Percentiles rank a stretch among this genome's conserved stretches.
Evolutionary conservation across 2,329 filamentous ascomycete species (phyloP).

Genomic region (Fusarium zealandicum): DNA sequence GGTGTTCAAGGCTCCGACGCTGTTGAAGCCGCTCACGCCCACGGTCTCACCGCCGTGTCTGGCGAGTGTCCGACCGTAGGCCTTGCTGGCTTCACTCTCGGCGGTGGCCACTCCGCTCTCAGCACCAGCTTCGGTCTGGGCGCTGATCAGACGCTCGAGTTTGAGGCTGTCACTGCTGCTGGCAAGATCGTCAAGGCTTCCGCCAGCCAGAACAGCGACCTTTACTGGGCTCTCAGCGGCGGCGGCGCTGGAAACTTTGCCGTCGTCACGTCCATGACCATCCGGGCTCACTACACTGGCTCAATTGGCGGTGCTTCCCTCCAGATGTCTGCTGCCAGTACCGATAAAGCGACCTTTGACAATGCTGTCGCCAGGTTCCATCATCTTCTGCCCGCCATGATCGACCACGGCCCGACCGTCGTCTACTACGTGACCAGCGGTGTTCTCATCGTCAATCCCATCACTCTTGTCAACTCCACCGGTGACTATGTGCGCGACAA

Average conservation of each 20-base stretch:
- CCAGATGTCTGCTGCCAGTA: conserved; percentile 8
- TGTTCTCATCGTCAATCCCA: conserved; percentile 51
- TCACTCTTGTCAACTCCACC: conserved; percentile 55
- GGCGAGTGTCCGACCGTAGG: conserved; percentile 65
- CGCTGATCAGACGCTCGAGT: conserved; percentile 66
- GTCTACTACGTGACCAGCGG: conserved; percentile 46
- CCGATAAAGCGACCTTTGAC: conserved; percentile 28
- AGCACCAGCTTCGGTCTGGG: conserved; percentile 63
- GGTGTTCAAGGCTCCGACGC: conserved; percentile 61
- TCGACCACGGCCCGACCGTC: conserved; percentile 57
- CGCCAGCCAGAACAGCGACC: conserved; percentile 56
- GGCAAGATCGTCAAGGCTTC: conserved; percentile 59
- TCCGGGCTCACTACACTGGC: conserved; percentile 56
- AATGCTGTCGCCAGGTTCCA: conserved; percentile 35
- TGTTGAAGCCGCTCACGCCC: conserved; percentile 53
- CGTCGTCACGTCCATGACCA: conserved; percentile 62
- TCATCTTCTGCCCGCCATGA: conserved; percentile 45
- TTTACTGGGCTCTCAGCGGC: conserved; percentile 70
- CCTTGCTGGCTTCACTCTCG: conserved; percentile 65
- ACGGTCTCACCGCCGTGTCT: conserved; percentile 59
- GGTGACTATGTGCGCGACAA: conserved; percentile 47
- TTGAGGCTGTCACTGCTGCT: conserved; percentile 61
- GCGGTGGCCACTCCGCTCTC: conserved; percentile 62
- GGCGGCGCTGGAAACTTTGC: conserved; percentile 67
- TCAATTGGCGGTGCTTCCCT: conserved; percentile 46